Percentiles rank a stretch among this genome's conserved stretches.
phyloP scores from a whole-genome alignment of 768 basidiomycete genomes.

The Rhodocollybia butyracea region DNA sequence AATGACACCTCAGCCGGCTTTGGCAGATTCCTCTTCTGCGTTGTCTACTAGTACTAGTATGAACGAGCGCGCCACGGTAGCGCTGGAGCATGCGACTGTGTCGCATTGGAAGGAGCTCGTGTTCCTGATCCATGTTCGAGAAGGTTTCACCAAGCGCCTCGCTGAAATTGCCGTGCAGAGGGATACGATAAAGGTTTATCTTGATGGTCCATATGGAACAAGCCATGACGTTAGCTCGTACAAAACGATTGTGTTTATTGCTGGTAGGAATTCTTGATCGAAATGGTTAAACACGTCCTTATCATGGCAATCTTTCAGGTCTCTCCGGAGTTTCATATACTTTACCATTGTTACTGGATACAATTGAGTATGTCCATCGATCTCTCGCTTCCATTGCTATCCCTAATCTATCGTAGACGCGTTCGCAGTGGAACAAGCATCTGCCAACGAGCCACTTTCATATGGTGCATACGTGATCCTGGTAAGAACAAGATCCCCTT shows the following conservation, averaged over 20 bases:
- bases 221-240: constrained; percentile 34
- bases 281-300: too few relatives aligned
- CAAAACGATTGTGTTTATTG: constrained; percentile 42
- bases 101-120: constrained; percentile 38
- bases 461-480: constrained; percentile 38
- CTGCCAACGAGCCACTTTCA: constrained; percentile 31
- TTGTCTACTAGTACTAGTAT: too few relatives aligned
- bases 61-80: too few relatives aligned
- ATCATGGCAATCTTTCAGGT: constrained; percentile 22
- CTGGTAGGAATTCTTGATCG: constrained; percentile 33
- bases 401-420: not conserved
- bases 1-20: constrained; percentile 4
- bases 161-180: constrained; percentile 25
- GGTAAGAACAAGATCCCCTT: constrained; percentile 22
- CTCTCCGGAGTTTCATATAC: constrained; percentile 45
- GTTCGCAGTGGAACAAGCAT: constrained; percentile 16
- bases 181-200: constrained; percentile 32
- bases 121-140: constrained; percentile 49
- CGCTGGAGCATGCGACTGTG: too few relatives aligned
- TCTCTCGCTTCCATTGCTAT: not conserved
- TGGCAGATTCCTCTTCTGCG: not conserved
- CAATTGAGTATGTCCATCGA: constrained; percentile 33
- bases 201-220: constrained; percentile 54
- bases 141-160: constrained; percentile 50
- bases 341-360: constrained; percentile 35